Conservation (phyloP, 306 rosid genomes). For the Pterocarpus santalinus region DNA sequence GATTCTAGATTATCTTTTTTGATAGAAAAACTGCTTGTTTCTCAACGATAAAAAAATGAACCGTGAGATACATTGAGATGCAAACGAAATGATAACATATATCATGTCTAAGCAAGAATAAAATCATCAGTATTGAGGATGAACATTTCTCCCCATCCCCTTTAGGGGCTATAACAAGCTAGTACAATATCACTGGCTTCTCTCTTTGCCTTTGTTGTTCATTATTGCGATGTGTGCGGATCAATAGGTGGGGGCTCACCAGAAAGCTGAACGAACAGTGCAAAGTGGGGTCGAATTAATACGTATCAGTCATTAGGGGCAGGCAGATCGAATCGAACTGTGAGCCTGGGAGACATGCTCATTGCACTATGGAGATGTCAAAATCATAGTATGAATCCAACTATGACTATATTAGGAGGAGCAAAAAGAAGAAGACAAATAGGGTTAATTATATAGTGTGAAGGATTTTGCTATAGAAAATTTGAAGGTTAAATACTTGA, state of each 20-base stretch:
- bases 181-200: background rate
- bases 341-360: slow-evolving; percentile 44
- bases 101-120: background rate
- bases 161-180: background rate
- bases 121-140: background rate
- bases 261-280: slow-evolving; percentile 37
- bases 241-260: slow-evolving; percentile 41
- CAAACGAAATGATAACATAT: background rate
- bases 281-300: slow-evolving; percentile 41
- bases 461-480: no score
- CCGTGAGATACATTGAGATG: background rate
- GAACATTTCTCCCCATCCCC: background rate
- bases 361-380: slow-evolving; percentile 46
- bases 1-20: no score
- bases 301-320: background rate
- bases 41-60: background rate
- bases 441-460: background rate
- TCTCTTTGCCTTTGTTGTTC: slow-evolving; percentile 4
- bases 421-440: background rate
- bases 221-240: background rate
- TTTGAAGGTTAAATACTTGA: no score
- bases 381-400: slow-evolving; percentile 36
- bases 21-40: background rate
- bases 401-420: background rate
- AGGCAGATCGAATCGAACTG: slow-evolving; percentile 15